Conservation (phyloP, 169 alveolate species). For the Eimeria zaria region DNA sequence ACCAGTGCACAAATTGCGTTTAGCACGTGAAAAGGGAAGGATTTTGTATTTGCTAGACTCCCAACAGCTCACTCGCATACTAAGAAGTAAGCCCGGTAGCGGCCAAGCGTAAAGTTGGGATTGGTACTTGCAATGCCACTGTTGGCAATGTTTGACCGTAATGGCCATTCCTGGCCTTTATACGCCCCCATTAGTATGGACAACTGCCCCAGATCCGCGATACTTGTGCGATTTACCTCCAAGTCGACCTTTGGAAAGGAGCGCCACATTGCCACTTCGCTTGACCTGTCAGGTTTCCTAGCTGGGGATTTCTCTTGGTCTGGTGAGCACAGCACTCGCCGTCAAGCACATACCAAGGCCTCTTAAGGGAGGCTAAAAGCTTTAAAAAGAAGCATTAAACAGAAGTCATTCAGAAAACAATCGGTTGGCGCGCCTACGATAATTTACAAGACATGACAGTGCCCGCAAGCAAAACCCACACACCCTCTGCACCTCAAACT, state of each 20-base stretch:
- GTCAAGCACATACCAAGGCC: neutral
- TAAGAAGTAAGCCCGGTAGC: neutral
- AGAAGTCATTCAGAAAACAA: neutral
- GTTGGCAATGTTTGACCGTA: neutral
- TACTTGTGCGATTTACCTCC: neutral
- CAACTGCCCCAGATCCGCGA: neutral
- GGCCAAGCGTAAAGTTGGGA: neutral
- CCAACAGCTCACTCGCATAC: neutral
- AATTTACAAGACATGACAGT: neutral
- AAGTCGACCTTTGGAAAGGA: conserved; percentile 37
- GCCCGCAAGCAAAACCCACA: neutral
- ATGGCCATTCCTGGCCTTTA: neutral
- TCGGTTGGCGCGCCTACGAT: neutral
- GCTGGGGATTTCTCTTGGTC: neutral
- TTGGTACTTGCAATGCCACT: neutral
- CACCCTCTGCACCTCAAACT: neutral
- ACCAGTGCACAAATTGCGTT: neutral
- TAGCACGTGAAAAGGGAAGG: neutral
- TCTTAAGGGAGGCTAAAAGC: neutral
- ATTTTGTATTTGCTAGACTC: neutral
- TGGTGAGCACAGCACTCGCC: neutral
- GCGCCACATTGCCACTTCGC: conserved; percentile 32
- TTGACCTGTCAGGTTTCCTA: neutral
- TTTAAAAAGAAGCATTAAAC: neutral
- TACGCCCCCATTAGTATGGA: neutral